phyloP scores from a whole-genome alignment of 164 flowering plant genomes.

The Sextonia rubra region DNA sequence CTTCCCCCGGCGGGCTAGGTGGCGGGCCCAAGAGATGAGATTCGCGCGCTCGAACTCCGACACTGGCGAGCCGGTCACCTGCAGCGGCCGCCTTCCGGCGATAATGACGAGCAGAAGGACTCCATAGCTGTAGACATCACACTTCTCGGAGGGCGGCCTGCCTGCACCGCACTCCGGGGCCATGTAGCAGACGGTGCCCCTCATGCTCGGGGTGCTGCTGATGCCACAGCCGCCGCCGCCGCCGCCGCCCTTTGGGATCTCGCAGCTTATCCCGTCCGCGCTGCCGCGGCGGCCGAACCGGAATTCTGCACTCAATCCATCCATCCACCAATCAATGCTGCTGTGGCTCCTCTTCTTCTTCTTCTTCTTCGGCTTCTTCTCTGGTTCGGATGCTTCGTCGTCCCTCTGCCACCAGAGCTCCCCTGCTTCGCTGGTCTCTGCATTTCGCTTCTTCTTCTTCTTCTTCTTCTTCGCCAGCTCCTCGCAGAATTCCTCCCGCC shows the following conservation, averaged over 20 bases:
- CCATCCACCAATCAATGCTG: constrained; percentile 87
- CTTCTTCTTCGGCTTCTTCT: constrained; percentile 30
- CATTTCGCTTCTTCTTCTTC: constrained; percentile 23
- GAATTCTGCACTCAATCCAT: constrained; percentile 72
- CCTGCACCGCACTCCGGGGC: constrained; percentile 88
- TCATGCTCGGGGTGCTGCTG: constrained; percentile 96
- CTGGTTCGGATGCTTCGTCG: constrained; percentile 29
- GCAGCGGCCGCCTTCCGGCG: constrained; percentile 88
- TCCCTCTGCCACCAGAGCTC: constrained; percentile 71
- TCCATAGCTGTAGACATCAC: constrained; percentile 91
- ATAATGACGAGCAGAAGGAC: constrained; percentile 76
- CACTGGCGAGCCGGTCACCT: constrained; percentile 89
- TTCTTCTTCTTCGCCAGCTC: constrained; percentile 64
- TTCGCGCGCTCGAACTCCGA: constrained; percentile 90
- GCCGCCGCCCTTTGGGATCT: constrained; percentile 70
- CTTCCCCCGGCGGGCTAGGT: constrained; percentile 70
- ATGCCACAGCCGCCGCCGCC: constrained; percentile 48
- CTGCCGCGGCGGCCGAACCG: constrained; percentile 43
- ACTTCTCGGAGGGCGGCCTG: constrained; percentile 68
- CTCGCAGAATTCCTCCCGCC: constrained; percentile 91
- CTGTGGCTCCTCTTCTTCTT: constrained; percentile 48
- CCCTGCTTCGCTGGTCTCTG: constrained; percentile 15
- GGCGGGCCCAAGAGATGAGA: constrained; percentile 86
- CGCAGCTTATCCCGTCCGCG: constrained; percentile 56
- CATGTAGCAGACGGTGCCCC: constrained; percentile 93